These are phyloP conservation scores for Chlorella sp. DNA, from an alignment of 139 green algal genomes.

Conservation along the genomic window DNA sequence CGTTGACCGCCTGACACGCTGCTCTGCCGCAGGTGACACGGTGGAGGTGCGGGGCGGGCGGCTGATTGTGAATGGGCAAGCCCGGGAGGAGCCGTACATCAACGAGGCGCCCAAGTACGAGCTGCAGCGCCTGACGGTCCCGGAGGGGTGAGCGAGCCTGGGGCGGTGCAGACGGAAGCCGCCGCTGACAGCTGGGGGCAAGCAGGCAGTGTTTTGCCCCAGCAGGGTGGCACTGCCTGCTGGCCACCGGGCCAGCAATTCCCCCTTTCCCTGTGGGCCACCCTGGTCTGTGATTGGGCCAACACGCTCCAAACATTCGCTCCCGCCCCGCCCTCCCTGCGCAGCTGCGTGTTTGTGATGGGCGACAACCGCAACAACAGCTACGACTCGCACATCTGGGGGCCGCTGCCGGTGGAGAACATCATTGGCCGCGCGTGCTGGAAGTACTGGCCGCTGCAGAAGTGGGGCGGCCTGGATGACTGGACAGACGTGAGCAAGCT, in stretches of 20 bases:
- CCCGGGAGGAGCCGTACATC: conserved; percentile 85
- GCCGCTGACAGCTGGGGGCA: too few relatives aligned
- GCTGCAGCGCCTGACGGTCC: conserved; percentile 72
- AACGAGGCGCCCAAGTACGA: conserved; percentile 81
- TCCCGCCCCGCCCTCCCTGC: neutral
- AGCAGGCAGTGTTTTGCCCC: too few relatives aligned
- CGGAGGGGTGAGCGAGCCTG: conserved; percentile 41
- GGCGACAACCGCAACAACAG: conserved; percentile 99
- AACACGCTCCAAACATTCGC: too few relatives aligned
- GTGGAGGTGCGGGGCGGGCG: conserved; percentile 83
- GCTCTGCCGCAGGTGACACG: conserved; percentile 10
- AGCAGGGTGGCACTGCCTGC: too few relatives aligned
- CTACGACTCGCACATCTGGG: conserved; percentile 98
- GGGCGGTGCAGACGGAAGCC: too few relatives aligned
- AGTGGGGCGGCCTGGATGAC: conserved; percentile 72
- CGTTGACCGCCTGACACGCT: too few relatives aligned
- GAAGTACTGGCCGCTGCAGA: conserved; percentile 93
- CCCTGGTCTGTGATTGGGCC: too few relatives aligned
- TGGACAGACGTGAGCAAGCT: conserved; percentile 49
- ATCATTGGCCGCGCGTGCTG: conserved; percentile 86
- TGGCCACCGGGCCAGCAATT: too few relatives aligned
- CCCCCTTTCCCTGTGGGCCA: too few relatives aligned
- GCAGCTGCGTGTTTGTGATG: conserved; percentile 92
- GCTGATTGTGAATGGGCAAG: conserved; percentile 86
- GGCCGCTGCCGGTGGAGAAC: conserved; percentile 88